Conservation (phyloP, 169 alveolate genomes). For the Cystoisospora suis region DNA sequence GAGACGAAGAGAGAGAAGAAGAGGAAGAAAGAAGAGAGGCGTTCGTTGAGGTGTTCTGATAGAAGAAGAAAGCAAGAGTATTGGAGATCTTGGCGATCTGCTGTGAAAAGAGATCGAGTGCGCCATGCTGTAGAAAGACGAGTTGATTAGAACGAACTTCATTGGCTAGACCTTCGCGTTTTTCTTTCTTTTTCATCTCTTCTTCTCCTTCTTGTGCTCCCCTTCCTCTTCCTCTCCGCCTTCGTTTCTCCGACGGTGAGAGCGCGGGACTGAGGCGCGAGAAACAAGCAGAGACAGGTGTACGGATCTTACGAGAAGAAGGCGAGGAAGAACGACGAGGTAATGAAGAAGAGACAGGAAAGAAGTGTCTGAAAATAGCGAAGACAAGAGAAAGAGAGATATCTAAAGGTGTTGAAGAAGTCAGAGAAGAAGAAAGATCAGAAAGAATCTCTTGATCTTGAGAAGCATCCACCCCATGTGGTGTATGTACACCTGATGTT, state of each 20-base stretch:
- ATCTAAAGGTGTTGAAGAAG: background rate
- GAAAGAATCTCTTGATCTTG: too few relatives aligned
- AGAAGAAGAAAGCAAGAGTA: constrained; percentile 4
- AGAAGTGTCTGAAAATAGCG: background rate
- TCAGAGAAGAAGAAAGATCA: too few relatives aligned
- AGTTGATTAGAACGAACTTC: background rate
- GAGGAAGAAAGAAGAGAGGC: background rate
- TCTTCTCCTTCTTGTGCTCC: background rate
- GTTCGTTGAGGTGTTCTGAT: background rate
- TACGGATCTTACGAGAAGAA: too few relatives aligned
- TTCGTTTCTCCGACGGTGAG: background rate
- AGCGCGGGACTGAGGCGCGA: too few relatives aligned
- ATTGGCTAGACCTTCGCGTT: background rate
- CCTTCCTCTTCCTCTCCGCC: background rate
- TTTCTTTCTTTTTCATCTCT: background rate
- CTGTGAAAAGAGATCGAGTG: background rate
- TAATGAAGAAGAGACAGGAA: background rate
- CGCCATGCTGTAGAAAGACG: background rate
- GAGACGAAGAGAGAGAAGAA: background rate
- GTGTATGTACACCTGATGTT: too few relatives aligned
- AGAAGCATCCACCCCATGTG: too few relatives aligned
- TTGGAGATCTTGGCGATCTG: constrained; percentile 6
- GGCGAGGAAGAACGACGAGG: too few relatives aligned
- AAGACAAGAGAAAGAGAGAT: background rate
- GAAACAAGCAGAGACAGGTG: too few relatives aligned